Base-by-base conservation (phyloP, 179 eudicot species). In the Silene coronaria region DNA sequence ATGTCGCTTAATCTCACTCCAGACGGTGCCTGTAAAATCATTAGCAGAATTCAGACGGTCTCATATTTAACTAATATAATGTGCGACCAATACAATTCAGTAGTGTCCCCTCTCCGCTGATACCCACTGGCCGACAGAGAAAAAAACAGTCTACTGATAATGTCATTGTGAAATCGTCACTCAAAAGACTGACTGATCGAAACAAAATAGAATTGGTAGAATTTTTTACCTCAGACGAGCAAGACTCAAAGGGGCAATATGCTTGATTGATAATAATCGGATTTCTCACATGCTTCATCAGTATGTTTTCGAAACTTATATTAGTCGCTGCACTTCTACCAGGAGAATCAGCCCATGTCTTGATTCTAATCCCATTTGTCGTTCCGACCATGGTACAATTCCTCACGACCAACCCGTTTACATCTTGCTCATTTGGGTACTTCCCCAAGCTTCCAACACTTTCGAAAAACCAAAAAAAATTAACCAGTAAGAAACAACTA, bases 401-500 rank as follows among this genome's bases (percentile, higher is more conserved):
- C 61, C 79, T 85, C 1, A 89, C 86, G 8, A 61, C 64, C 0
- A 89, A 72, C n/a, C 85, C 85, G 5, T 72, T 83, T 38, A 89
- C 87, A 59, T 80, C 87, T 62, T 86, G 80, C 14, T 88, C 88
- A 13, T 76, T 67, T n/a, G 83, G 83, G 51, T 82, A 81, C 36
- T 67, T 82, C 21, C 93, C 93, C 68, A 89, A 74, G 77, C 91
- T 89, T 71, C 93, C 93, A 38, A 89, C 81, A 79, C 91, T 87
- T 61, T 26, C 1, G 38, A 16, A 1, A 34, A 59, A 32, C n/a
- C n/a, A 42, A 0, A 48, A 64, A 62, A 73, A 28, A 17, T n/a
- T n/a, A 53, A 30, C 16, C 13, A 45, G 8, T 45, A 17, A n/a
- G n/a, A n/a, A 19, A 21, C 57, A 51, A 3, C 57, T 51, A 70